Conservation (phyloP, 148 eudicot species). For the Gaultheria prostrata region DNA sequence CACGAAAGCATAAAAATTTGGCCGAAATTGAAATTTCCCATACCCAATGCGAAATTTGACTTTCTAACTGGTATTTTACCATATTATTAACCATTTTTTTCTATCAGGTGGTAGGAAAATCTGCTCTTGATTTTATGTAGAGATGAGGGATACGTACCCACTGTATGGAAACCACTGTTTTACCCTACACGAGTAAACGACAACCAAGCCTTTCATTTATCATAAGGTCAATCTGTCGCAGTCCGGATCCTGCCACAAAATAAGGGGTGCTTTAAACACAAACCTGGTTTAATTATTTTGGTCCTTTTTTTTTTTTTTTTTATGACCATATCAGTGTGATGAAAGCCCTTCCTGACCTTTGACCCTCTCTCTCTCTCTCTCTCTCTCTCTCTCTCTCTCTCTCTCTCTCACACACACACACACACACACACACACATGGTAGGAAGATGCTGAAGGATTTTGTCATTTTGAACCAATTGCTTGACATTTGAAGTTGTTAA, state of each 20-base stretch:
- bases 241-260: neutral
- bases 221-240: conserved; percentile 7
- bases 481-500: neutral
- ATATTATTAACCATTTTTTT: neutral
- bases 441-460: neutral
- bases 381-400: neutral
- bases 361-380: neutral
- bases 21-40: neutral
- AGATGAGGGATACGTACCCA: neutral
- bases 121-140: neutral
- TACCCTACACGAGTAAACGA: neutral
- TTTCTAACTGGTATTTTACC: neutral
- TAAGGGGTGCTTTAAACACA: neutral
- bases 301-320: too few relatives aligned
- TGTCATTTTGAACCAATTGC: neutral
- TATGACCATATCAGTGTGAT: conserved; percentile 5
- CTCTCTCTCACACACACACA: too few relatives aligned
- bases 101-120: neutral
- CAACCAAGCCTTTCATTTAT: conserved; percentile 5
- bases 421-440: too few relatives aligned
- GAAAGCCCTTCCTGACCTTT: neutral
- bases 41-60: neutral
- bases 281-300: neutral
- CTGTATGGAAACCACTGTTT: neutral
- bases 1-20: too few relatives aligned